A percentile compares a stretch with the other conserved stretches of the same genome.
phyloP scores from a whole-genome alignment of 2,329 filamentous ascomycete species.

The Xylaria sp. region DNA sequence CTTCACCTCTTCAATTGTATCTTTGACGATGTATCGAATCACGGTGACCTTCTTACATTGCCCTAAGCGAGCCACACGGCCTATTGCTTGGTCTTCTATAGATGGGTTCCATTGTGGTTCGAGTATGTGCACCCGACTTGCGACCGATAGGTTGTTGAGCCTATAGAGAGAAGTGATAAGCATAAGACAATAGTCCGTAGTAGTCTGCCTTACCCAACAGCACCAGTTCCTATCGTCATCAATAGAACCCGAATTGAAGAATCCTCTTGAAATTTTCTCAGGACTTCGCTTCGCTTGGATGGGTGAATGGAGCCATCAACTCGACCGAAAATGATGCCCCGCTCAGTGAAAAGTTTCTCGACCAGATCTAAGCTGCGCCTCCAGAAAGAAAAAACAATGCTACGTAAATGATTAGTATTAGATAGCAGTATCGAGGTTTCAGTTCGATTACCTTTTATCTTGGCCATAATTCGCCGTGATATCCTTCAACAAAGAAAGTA shows the following conservation, averaged over 20 bases:
- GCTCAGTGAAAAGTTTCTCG: conserved; percentile 31
- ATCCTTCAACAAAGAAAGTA: conserved; percentile 33
- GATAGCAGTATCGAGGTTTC: background rate
- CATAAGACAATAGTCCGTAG: background rate
- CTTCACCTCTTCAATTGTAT: conserved; percentile 39
- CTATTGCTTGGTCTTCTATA: conserved; percentile 41
- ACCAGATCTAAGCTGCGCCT: conserved; percentile 42
- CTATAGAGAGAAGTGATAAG: background rate
- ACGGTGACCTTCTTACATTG: conserved; percentile 36
- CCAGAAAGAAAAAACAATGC: conserved; percentile 45
- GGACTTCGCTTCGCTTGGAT: conserved; percentile 29
- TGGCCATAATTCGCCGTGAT: conserved; percentile 23
- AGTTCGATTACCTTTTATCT: conserved; percentile 32
- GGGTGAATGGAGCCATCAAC: conserved; percentile 38
- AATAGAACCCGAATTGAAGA: conserved; percentile 35
- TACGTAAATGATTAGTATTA: conserved; percentile 22
- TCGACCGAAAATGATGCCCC: conserved; percentile 35
- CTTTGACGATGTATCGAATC: conserved; percentile 37
- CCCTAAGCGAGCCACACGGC: conserved; percentile 36
- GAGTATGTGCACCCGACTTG: conserved; percentile 39
- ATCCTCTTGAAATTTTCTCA: conserved; percentile 35
- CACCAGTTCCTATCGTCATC: conserved; percentile 43
- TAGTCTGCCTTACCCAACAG: conserved; percentile 38
- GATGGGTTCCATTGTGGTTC: conserved; percentile 44
- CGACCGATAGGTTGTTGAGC: conserved; percentile 37